Conservation (phyloP, 1,139 yeast species). For the Protomyces macrosporus region DNA sequence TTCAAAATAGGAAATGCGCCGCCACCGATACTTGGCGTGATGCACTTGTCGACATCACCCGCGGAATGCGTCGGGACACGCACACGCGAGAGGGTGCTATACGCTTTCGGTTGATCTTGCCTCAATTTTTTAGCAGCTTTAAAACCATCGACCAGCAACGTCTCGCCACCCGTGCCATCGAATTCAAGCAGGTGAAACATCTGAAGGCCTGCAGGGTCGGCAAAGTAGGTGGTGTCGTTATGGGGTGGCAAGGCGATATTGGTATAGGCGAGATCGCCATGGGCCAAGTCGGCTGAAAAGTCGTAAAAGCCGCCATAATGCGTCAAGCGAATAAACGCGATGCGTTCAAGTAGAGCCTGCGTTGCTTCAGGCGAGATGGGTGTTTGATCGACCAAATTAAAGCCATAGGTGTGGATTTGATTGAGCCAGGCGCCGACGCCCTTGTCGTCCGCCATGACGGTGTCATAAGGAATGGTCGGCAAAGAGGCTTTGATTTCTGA, state of each 20-base stretch:
- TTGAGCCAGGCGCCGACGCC: conserved; percentile 57
- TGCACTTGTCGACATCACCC: conserved; percentile 64
- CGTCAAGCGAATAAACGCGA: conserved; percentile 63
- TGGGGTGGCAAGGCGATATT: conserved; percentile 62
- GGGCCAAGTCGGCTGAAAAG: conserved; percentile 65
- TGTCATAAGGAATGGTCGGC: conserved; percentile 52
- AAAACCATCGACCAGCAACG: conserved; percentile 67
- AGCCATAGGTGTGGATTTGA: conserved; percentile 56
- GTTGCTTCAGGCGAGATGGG: conserved; percentile 63
- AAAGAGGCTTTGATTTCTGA: conserved; percentile 45
- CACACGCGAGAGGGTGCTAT: conserved; percentile 48
- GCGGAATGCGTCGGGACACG: conserved; percentile 73
- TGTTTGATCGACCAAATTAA: conserved; percentile 58
- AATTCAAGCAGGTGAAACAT: conserved; percentile 62
- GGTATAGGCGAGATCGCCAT: conserved; percentile 71
- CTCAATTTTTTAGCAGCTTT: conserved; percentile 54
- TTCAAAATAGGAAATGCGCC: conserved; percentile 51
- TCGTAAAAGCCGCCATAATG: conserved; percentile 80
- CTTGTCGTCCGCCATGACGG: conserved; percentile 45
- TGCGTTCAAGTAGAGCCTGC: conserved; percentile 53
- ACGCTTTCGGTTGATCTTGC: conserved; percentile 51
- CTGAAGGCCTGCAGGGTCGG: conserved; percentile 70
- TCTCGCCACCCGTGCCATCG: conserved; percentile 69
- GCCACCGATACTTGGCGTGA: conserved; percentile 56
- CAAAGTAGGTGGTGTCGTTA: conserved; percentile 77